A percentile compares a stretch with the other conserved stretches of the same genome.
Conservation (phyloP, 2,329 filamentous ascomycete species). For the Nectriaceae sp. region DNA sequence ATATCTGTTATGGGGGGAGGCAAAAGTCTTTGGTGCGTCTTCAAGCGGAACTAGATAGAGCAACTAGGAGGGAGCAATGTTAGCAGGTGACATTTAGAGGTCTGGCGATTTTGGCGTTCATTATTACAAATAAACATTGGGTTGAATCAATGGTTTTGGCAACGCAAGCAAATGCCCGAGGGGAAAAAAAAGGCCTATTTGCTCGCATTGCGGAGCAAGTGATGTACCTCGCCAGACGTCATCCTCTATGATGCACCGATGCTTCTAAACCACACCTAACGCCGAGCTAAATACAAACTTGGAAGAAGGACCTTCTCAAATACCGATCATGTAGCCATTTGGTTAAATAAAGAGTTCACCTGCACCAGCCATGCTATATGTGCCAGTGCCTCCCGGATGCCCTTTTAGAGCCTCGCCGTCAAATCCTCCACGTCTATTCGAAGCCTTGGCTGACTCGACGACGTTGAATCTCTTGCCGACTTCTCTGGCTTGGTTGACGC, state of each 20-base stretch:
- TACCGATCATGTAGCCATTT: too few relatives aligned
- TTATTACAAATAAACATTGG: too few relatives aligned
- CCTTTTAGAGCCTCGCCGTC: not conserved
- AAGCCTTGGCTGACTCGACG: slow-evolving; percentile 46
- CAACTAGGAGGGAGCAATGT: too few relatives aligned
- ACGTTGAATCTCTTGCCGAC: slow-evolving; percentile 73
- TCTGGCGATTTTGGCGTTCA: too few relatives aligned
- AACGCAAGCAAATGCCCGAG: too few relatives aligned
- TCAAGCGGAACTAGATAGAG: too few relatives aligned
- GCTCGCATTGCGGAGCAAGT: not conserved
- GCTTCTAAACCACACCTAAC: slow-evolving; percentile 23
- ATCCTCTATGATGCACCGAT: slow-evolving; percentile 15
- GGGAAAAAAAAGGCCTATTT: too few relatives aligned
- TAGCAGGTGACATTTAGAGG: too few relatives aligned
- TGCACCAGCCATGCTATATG: slow-evolving; percentile 28
- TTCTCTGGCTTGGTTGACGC: slow-evolving; percentile 69
- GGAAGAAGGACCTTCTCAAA: not conserved
- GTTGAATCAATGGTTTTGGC: too few relatives aligned
- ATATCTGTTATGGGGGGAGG: too few relatives aligned
- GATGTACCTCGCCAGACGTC: not conserved
- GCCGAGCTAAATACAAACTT: slow-evolving; percentile 26
- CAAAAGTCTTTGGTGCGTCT: too few relatives aligned
- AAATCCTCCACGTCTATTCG: not conserved
- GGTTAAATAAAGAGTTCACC: slow-evolving; percentile 37
- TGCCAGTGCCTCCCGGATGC: slow-evolving; percentile 4